Base-by-base conservation (phyloP, 148 eudicot genomes). In the Pouteria glomerata region DNA sequence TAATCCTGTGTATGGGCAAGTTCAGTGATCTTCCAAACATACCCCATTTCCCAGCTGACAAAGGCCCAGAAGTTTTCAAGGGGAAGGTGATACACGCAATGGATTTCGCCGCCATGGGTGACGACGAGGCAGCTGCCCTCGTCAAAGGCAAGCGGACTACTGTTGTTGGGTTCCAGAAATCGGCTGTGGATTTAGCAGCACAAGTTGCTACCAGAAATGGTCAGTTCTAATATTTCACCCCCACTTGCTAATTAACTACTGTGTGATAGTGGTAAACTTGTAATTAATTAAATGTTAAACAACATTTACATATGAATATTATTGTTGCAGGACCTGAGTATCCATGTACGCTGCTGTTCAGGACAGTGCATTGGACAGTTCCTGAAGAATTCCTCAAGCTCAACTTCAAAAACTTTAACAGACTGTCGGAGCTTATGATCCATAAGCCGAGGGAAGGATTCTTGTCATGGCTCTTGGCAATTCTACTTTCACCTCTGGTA, bases 131-230 rank as follows among this genome's bases (percentile, higher is more conserved):
- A 44, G 63, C 62, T 19, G 55, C 72, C 3, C 56, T 76, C 21
- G 42, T 76, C 45, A 65, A 1, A 15, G 68, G 57, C 48, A 68
- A 73, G 65, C 18, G 14, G n/a, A 35, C 76, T 1, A 41, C 77
- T 2, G 80, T 80, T 4, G 55, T 80, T 24, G 80, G 83, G 31
- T 80, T 73, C 41, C 80, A 80, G 74, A 80, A 80, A 76, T 76
- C 83, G 16, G 83, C 83, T 10, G 35, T 80, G 1, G 83, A 76
- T 73, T 13, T 80, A 16, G 76, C 83, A 34, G 52, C 74, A 21
- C 79, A 76, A 57, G 48, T 71, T 66, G 74, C 77, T 10, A 73
- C 53, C 30, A 24, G 27, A 63, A 78, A 78, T 41, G 81, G 81
- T 78, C 15, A 53, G 19, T 66, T 29, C 4, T n/a, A 6, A 1